A percentile compares a stretch with the other conserved stretches of the same genome.
phyloP scores from a whole-genome alignment of 495 filamentous ascomycete species.

The Tuber melanosporum region DNA sequence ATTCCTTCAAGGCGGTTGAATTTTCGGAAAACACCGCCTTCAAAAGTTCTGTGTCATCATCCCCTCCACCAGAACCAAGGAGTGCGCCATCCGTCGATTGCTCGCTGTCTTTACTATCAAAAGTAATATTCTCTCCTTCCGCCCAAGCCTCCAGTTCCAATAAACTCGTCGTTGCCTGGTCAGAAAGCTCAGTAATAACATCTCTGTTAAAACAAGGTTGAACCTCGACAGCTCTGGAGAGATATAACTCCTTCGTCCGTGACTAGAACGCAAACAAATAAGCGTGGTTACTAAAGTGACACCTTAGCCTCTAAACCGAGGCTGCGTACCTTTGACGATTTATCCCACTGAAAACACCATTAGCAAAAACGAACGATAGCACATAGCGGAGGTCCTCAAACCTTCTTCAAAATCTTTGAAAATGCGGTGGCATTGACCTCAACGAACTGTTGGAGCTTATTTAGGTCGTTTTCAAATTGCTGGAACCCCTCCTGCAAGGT shows the following conservation, averaged over 20 bases:
- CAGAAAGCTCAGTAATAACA: conserved; percentile 90
- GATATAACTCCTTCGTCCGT: conserved; percentile 92
- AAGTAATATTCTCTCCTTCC: conserved; percentile 83
- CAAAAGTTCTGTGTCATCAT: conserved; percentile 79
- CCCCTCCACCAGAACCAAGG: conserved; percentile 68
- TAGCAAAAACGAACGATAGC: conserved; percentile 10
- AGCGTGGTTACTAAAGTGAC: conserved; percentile 7
- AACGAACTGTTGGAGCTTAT: conserved; percentile 97
- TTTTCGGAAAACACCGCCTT: conserved; percentile 78
- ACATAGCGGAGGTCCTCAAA: conserved; percentile 31
- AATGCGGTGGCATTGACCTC: conserved; percentile 96
- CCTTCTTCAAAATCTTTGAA: conserved; percentile 97
- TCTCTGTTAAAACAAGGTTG: conserved; percentile 97
- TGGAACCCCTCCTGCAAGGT: conserved; percentile 93
- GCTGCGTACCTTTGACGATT: conserved; percentile 76
- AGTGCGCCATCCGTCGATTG: conserved; percentile 57
- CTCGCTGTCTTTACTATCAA: conserved; percentile 61
- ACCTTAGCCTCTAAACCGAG: background rate
- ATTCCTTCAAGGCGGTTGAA: conserved; percentile 55
- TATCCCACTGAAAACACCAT: conserved; percentile 64
- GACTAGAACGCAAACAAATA: conserved; percentile 51
- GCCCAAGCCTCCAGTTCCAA: conserved; percentile 94
- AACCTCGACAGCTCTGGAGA: conserved; percentile 91
- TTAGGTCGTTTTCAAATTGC: conserved; percentile 90
- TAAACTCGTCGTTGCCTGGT: conserved; percentile 87